These are phyloP conservation scores for Trichomonas tenax DNA, from an alignment of 208 protist species.

Conservation along the genomic window DNA sequence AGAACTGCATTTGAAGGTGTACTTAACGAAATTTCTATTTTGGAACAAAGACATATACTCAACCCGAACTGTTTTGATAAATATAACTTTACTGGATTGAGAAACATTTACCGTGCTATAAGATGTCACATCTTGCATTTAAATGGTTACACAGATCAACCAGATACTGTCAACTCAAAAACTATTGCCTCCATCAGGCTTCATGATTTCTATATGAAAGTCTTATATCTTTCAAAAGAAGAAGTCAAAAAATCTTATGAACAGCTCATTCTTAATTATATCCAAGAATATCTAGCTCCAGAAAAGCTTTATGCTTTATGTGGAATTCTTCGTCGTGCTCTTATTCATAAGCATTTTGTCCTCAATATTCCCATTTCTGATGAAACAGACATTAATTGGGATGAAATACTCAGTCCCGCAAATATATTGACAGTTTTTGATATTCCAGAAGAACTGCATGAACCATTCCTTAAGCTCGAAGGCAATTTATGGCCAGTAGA, in stretches of 20 bases:
- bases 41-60: not conserved
- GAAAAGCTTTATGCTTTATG: no score
- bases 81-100: not conserved
- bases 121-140: not conserved
- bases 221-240: no score
- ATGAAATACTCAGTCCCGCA: not conserved
- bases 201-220: no score
- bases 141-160: not conserved
- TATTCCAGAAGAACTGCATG: not conserved
- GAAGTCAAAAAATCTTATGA: no score
- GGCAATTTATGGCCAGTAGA: no score
- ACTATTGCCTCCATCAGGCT: no score
- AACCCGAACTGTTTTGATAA: not conserved
- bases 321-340: no score
- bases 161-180: not conserved
- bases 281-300: no score
- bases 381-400: not conserved
- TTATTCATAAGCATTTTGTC: no score
- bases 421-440: not conserved
- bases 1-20: not conserved
- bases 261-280: no score
- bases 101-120: not conserved
- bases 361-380: not conserved
- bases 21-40: not conserved
- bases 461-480: not conserved